phyloP scores from a whole-genome alignment of 2,329 filamentous ascomycete genomes.

The Rosellinia necatrix region DNA sequence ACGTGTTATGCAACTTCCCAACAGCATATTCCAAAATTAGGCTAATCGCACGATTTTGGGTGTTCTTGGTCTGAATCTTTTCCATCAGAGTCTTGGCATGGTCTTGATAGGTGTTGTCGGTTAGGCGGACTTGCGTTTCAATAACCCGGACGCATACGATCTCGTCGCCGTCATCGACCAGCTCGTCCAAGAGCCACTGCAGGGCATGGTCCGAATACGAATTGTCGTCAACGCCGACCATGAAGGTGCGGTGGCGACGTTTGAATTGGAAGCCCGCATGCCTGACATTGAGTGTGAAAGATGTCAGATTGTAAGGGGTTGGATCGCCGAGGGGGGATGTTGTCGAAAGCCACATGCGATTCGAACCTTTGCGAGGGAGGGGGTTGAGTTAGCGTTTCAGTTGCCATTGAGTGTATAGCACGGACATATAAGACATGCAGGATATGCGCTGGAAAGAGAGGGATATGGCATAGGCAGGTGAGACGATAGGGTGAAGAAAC shows the following conservation, averaged over 20 bases:
- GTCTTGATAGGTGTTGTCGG: constrained; percentile 72
- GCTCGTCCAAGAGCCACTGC: constrained; percentile 88
- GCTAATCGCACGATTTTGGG: constrained; percentile 79
- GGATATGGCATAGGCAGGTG: constrained; percentile 16
- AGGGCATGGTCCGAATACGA: constrained; percentile 90
- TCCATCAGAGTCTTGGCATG: constrained; percentile 78
- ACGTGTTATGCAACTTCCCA: constrained; percentile 87
- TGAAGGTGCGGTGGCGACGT: constrained; percentile 82
- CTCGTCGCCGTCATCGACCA: constrained; percentile 92
- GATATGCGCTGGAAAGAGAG: constrained; percentile 10
- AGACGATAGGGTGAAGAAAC: constrained; percentile 7
- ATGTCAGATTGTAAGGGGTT: constrained; percentile 64
- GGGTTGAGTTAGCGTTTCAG: constrained; percentile 41
- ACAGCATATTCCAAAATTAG: constrained; percentile 85
- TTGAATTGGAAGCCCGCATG: constrained; percentile 85
- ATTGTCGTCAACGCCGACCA: constrained; percentile 90
- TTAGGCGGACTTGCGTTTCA: constrained; percentile 75
- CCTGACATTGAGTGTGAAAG: constrained; percentile 81
- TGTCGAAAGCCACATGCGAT: constrained; percentile 65
- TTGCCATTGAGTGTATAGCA: constrained; percentile 37
- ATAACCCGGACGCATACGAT: constrained; percentile 88
- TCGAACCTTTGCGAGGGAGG: constrained; percentile 56
- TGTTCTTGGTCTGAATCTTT: constrained; percentile 78
- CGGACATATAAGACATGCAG: constrained; percentile 2
- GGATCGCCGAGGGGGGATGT: constrained; percentile 61